Evolutionary conservation across 2,329 filamentous ascomycete species (phyloP).

Genomic region (Ophiostoma ulmi): DNA sequence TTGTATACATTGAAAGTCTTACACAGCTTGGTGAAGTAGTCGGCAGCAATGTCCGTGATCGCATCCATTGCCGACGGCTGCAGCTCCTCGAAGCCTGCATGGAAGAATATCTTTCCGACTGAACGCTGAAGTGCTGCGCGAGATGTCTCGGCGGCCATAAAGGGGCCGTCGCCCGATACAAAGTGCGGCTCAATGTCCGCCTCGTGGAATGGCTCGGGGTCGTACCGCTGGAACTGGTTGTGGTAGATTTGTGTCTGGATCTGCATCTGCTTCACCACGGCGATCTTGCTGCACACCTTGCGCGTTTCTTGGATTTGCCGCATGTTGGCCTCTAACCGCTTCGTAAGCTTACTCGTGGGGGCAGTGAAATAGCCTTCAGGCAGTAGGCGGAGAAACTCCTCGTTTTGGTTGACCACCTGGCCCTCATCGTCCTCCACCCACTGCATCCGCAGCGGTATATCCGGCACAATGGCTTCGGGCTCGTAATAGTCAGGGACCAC

Average conservation of each 20-base stretch:
- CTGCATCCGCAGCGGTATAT: constrained; percentile 68
- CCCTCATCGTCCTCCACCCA: constrained; percentile 91
- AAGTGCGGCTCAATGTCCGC: constrained; percentile 84
- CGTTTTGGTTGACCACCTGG: constrained; percentile 79
- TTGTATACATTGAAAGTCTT: constrained; percentile 75
- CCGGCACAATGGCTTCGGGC: constrained; percentile 75
- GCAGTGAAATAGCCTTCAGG: constrained; percentile 70
- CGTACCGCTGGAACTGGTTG: constrained; percentile 97
- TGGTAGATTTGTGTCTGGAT: constrained; percentile 96
- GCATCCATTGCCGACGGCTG: constrained; percentile 90
- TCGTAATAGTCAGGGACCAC: constrained; percentile 95
- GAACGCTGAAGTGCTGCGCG: constrained; percentile 82
- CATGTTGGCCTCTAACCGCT: constrained; percentile 85
- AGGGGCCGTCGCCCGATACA: constrained; percentile 77
- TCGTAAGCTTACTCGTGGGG: constrained; percentile 66
- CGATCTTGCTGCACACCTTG: constrained; percentile 92
- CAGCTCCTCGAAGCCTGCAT: constrained; percentile 93
- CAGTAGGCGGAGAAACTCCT: constrained; percentile 75
- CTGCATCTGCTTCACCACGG: constrained; percentile 99
- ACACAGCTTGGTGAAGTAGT: constrained; percentile 83
- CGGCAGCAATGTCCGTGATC: constrained; percentile 79
- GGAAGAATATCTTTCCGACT: constrained; percentile 91
- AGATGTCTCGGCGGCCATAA: constrained; percentile 79
- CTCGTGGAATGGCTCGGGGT: constrained; percentile 82
- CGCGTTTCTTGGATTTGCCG: constrained; percentile 93